phyloP scores from a whole-genome alignment of 345 rosid species.

The Eucalyptus pauciflora region DNA sequence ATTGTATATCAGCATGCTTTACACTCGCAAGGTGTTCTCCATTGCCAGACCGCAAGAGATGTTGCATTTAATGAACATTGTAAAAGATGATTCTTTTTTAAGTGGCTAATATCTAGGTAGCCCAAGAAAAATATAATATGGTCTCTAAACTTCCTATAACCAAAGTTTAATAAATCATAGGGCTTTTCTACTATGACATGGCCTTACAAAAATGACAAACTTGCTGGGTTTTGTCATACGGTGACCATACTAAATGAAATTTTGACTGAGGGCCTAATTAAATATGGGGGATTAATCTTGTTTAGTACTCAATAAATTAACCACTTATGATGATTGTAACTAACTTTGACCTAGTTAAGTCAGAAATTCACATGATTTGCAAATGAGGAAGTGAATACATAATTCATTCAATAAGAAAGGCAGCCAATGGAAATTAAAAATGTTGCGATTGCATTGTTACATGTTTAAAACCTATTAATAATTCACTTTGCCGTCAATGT shows the following conservation, averaged over 20 bases:
- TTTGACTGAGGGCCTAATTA: not conserved
- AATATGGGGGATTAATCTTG: not conserved
- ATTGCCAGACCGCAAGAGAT: not conserved
- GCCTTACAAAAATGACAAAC: not conserved
- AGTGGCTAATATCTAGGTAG: not conserved
- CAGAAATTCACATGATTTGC: not conserved
- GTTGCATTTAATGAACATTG: not conserved
- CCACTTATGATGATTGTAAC: accelerated
- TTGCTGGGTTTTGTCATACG: not conserved
- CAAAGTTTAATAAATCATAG: not conserved
- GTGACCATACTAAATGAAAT: not conserved
- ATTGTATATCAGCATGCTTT: not conserved
- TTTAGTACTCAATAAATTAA: not conserved
- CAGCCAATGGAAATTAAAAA: not conserved
- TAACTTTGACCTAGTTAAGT: not conserved
- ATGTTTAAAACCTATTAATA: not conserved
- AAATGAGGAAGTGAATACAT: not conserved
- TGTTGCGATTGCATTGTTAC: not conserved
- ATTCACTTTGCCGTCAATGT: too few relatives aligned
- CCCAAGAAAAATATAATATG: not conserved
- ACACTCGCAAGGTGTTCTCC: not conserved
- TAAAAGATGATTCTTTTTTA: not conserved
- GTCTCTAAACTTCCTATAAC: not conserved
- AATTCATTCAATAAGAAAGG: not conserved
- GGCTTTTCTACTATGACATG: not conserved